Percentiles rank a stretch among this genome's conserved stretches.
Conservation (phyloP, 1,284 basidiomycete species). For the Microbotryum silenes-acaulis region DNA sequence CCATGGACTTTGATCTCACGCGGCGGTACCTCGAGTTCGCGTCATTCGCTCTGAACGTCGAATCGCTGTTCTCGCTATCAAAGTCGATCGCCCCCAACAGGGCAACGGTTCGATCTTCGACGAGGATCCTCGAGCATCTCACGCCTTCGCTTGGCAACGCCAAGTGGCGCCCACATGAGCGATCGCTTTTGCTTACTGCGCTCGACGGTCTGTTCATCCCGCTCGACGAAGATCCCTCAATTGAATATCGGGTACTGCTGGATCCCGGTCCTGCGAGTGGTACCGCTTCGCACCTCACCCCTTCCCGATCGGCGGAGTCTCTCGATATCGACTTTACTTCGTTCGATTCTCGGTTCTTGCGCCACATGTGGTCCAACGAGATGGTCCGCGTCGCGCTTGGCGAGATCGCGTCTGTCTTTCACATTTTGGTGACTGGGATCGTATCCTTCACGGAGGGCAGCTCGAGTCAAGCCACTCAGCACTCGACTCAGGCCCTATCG, state of each 20-base stretch:
- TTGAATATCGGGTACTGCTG: slow-evolving; percentile 48
- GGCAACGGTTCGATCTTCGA: slow-evolving; percentile 56
- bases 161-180: slow-evolving; percentile 48
- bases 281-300: slow-evolving; percentile 52
- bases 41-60: slow-evolving; percentile 58
- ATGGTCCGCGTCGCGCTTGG: slow-evolving; percentile 8
- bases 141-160: slow-evolving; percentile 25
- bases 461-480: neutral
- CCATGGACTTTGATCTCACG: slow-evolving; percentile 53
- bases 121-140: slow-evolving; percentile 47
- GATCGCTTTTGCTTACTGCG: slow-evolving; percentile 54
- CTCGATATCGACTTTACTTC: neutral
- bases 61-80: slow-evolving; percentile 57
- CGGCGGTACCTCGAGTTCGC: slow-evolving; percentile 62
- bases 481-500: slow-evolving; percentile 28
- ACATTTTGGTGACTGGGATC: slow-evolving; percentile 10
- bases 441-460: neutral
- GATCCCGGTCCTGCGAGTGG: slow-evolving; percentile 58
- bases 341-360: slow-evolving; percentile 7
- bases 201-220: slow-evolving; percentile 54
- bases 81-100: slow-evolving; percentile 50
- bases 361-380: slow-evolving; percentile 14
- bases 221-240: slow-evolving; percentile 36
- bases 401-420: slow-evolving; percentile 14
- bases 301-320: neutral